phyloP scores from a whole-genome alignment of 768 basidiomycete species.

The Leucosporidium creatinivorum region DNA sequence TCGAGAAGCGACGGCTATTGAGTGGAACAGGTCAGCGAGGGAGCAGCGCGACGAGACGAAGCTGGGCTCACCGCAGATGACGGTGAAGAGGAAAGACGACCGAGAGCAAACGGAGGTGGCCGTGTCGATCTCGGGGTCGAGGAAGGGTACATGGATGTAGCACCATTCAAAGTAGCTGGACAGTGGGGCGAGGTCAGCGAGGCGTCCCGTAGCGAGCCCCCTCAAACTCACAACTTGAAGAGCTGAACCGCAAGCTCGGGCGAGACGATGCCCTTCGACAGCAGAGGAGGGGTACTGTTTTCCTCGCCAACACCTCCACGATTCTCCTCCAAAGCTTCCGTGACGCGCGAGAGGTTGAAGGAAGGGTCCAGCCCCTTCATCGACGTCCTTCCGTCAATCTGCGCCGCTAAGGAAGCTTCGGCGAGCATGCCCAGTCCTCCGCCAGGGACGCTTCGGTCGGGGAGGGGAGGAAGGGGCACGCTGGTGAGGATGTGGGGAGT shows the following conservation, averaged over 20 bases:
- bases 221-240: constrained; percentile 59
- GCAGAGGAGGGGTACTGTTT: constrained; percentile 9
- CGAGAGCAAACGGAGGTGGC: constrained; percentile 89
- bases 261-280: constrained; percentile 49
- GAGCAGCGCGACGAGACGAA: too few species aligned
- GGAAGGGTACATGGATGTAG: constrained; percentile 54
- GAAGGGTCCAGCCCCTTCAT: constrained; percentile 17
- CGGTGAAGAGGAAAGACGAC: constrained; percentile 87
- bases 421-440: constrained; percentile 21
- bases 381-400: constrained; percentile 20
- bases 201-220: too few species aligned
- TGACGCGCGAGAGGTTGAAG: constrained; percentile 24
- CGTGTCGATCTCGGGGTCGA: constrained; percentile 84
- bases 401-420: constrained; percentile 24
- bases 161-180: constrained; percentile 38
- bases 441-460: background rate
- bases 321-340: constrained; percentile 17
- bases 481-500: background rate
- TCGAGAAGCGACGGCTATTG: constrained; percentile 69
- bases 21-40: too few species aligned
- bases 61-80: constrained; percentile 54
- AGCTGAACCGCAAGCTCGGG: constrained; percentile 85
- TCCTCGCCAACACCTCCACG: background rate
- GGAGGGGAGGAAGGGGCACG: background rate
- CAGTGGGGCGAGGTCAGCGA: too few species aligned